phyloP scores from a whole-genome alignment of 768 basidiomycete species.

The Tylopilus sp. region DNA sequence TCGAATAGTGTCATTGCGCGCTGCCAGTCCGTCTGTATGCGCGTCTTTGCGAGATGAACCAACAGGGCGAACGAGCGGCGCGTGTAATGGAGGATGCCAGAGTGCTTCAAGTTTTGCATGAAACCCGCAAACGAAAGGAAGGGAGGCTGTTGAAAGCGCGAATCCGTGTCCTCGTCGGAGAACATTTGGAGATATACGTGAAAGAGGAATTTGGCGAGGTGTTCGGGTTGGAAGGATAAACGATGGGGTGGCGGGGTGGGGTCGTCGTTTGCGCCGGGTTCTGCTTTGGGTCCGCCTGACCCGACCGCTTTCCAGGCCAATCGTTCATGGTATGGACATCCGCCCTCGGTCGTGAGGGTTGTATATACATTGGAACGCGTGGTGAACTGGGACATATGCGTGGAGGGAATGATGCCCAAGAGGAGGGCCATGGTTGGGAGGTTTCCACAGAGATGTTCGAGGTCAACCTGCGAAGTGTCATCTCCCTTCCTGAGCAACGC shows the following conservation, averaged over 20 bases:
- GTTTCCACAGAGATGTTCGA: conserved; percentile 29
- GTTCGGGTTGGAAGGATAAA: conserved; percentile 21
- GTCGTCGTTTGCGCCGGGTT: too few relatives aligned
- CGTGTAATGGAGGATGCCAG: conserved; percentile 40
- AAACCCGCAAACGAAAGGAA: not conserved
- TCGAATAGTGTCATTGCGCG: conserved; percentile 36
- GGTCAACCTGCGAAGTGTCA: conserved; percentile 9
- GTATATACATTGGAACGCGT: conserved; percentile 29
- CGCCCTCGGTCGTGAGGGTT: conserved; percentile 1
- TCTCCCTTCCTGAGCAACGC: conserved; percentile 15
- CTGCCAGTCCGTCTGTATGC: conserved; percentile 41
- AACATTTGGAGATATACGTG: conserved; percentile 30
- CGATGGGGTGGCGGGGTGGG: not conserved
- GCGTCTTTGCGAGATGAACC: conserved; percentile 38
- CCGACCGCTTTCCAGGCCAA: conserved; percentile 25
- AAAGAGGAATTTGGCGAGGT: conserved; percentile 26
- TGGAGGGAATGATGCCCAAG: conserved; percentile 25
- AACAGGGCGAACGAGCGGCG: conserved; percentile 48
- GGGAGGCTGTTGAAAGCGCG: conserved; percentile 6
- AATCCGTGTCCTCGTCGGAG: conserved; percentile 23
- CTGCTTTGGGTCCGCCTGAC: too few relatives aligned
- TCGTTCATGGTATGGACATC: conserved; percentile 21
- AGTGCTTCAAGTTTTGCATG: too few relatives aligned
- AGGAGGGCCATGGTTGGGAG: conserved; percentile 26
- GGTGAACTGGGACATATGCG: conserved; percentile 27